These are phyloP conservation scores for Pezicula carpinea DNA, from an alignment of 2,329 filamentous ascomycete genomes.

Conservation along the genomic window DNA sequence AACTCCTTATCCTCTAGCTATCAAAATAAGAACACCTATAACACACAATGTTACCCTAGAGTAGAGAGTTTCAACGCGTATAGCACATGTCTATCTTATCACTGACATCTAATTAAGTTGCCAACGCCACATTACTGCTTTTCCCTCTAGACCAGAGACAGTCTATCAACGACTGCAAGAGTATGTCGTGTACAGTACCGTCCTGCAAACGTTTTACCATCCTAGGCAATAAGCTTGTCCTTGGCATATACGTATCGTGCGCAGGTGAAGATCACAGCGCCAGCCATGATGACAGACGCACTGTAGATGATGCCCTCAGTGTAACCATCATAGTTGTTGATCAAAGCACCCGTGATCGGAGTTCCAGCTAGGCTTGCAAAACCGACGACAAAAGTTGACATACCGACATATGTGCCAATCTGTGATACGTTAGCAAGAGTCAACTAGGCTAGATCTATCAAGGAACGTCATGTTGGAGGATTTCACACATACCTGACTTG, in stretches of 20 bases:
- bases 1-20: no score
- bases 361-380: conserved; percentile 60
- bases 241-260: background rate
- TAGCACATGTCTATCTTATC: background rate
- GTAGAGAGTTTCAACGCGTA: background rate
- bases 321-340: conserved; percentile 41
- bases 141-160: background rate
- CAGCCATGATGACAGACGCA: background rate
- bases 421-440: conserved; percentile 5
- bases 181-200: background rate
- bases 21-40: no score
- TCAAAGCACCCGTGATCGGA: conserved; percentile 59
- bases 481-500: background rate
- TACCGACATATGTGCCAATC: conserved; percentile 62
- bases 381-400: conserved; percentile 53
- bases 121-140: background rate
- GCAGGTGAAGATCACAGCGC: background rate
- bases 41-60: no score
- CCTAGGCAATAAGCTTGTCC: background rate
- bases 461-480: background rate
- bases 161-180: background rate
- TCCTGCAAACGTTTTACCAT: background rate
- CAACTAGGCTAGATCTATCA: background rate
- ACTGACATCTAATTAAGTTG: background rate
- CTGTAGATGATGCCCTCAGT: conserved; percentile 7